A percentile compares a stretch with the other conserved stretches of the same genome.
phyloP scores from a whole-genome alignment of 805 yeast species.

The Hermanozyma aechmeae region DNA sequence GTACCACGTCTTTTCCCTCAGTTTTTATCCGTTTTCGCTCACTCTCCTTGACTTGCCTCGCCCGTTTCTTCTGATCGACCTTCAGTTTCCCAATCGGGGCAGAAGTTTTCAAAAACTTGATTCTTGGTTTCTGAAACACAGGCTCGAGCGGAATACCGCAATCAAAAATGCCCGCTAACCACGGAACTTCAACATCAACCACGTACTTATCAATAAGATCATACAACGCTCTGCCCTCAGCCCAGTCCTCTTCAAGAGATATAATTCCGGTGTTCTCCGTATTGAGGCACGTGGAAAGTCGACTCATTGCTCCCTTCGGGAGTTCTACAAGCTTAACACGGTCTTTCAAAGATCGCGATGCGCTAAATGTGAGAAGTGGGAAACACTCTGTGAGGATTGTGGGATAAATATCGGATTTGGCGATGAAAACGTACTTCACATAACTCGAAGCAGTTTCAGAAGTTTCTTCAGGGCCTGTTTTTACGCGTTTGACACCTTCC shows the following conservation, averaged over 20 bases:
- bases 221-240: slow-evolving; percentile 20
- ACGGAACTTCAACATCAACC: slow-evolving; percentile 33
- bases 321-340: slow-evolving; percentile 52
- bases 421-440: slow-evolving; percentile 44
- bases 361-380: slow-evolving; percentile 45
- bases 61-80: slow-evolving; percentile 11
- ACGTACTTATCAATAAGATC: slow-evolving; percentile 20
- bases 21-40: too few species aligned
- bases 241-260: slow-evolving; percentile 21
- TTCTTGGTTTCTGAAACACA: slow-evolving; percentile 22
- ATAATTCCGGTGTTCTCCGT: slow-evolving; percentile 20
- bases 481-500: slow-evolving; percentile 1
- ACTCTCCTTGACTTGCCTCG: too few species aligned
- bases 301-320: slow-evolving; percentile 35
- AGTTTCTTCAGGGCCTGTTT: background rate
- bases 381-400: slow-evolving; percentile 43
- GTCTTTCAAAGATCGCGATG: slow-evolving; percentile 19
- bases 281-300: slow-evolving; percentile 21
- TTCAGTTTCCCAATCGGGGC: slow-evolving; percentile 26
- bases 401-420: slow-evolving; percentile 48
- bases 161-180: slow-evolving; percentile 29
- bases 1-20: too few species aligned
- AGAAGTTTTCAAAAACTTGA: slow-evolving; percentile 36
- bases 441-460: slow-evolving; percentile 1
- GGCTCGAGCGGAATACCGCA: slow-evolving; percentile 1